Percentiles rank a stretch among this genome's conserved stretches.
These are phyloP conservation scores for Crithidia expoeki DNA, from an alignment of 208 protist species.

Conservation along the genomic window DNA sequence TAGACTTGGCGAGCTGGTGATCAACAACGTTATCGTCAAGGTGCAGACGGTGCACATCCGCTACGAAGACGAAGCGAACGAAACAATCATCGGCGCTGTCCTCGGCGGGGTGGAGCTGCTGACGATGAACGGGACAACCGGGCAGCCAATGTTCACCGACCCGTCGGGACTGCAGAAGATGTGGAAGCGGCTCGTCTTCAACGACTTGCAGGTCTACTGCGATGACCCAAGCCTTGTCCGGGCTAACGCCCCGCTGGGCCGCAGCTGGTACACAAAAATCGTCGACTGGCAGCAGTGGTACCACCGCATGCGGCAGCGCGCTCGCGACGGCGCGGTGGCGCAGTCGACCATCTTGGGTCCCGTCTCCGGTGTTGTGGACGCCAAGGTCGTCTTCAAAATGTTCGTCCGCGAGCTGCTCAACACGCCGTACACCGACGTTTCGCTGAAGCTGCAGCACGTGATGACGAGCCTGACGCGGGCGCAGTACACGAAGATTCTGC, in stretches of 20 bases:
- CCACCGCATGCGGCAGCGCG: conserved; percentile 71
- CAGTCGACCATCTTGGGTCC: conserved; percentile 83
- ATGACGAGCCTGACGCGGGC: conserved; percentile 66
- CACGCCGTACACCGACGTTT: conserved; percentile 68
- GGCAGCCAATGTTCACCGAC: conserved; percentile 78
- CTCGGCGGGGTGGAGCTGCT: conserved; percentile 78
- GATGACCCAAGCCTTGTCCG: conserved; percentile 59
- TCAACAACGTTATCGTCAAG: conserved; percentile 91
- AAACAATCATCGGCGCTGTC: conserved; percentile 70
- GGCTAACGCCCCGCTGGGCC: conserved; percentile 22
- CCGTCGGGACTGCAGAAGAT: conserved; percentile 54
- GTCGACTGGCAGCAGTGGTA: conserved; percentile 73
- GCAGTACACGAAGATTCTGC: conserved; percentile 80
- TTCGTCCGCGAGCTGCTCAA: conserved; percentile 57
- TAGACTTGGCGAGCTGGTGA: conserved; percentile 76
- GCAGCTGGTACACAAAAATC: conserved; percentile 53
- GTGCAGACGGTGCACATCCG: conserved; percentile 83
- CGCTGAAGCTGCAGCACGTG: conserved; percentile 64
- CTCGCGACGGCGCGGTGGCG: conserved; percentile 56
- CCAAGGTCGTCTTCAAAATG: conserved; percentile 71
- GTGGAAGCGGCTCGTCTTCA: conserved; percentile 77
- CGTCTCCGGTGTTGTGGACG: conserved; percentile 67
- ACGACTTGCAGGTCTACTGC: conserved; percentile 85
- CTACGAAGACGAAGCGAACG: conserved; percentile 74
- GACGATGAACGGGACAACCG: conserved; percentile 71